Evolutionary conservation across 2,329 filamentous ascomycete species (phyloP).

Genomic region (Dissoconium aciculare): DNA sequence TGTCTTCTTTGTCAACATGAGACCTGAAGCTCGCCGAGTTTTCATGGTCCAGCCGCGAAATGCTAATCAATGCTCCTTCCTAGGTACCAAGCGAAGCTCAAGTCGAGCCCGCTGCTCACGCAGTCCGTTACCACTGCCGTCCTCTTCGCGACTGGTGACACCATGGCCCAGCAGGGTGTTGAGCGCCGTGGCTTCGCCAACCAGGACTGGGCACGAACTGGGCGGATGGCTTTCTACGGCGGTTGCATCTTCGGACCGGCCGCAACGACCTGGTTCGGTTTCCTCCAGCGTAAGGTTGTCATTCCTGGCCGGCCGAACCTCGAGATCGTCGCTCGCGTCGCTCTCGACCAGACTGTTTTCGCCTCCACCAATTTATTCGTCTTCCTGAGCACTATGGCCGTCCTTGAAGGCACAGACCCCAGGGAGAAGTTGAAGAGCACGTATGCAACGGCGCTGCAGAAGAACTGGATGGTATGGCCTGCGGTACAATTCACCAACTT

Average conservation of each 20-base stretch:
- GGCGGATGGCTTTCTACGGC: conserved; percentile 67
- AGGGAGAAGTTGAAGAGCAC: conserved; percentile 56
- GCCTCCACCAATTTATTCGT: conserved; percentile 67
- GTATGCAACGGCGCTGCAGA: conserved; percentile 56
- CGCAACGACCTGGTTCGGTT: conserved; percentile 72
- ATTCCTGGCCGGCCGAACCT: conserved; percentile 47
- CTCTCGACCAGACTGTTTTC: conserved; percentile 67
- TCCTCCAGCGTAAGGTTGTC: conserved; percentile 56
- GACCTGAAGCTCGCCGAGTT: conserved; percentile 9
- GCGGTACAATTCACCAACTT: conserved; percentile 76
- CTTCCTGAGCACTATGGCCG: conserved; percentile 72
- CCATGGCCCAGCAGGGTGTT: conserved; percentile 78
- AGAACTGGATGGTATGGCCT: conserved; percentile 85
- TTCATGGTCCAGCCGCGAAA: background rate
- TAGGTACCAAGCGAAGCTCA: conserved; percentile 76
- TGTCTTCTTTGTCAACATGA: conserved; percentile 5
- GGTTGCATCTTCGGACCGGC: conserved; percentile 73
- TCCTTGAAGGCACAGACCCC: conserved; percentile 33
- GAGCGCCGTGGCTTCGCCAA: conserved; percentile 64
- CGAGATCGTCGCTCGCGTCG: conserved; percentile 65
- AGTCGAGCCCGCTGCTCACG: conserved; percentile 70
- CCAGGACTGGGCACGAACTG: conserved; percentile 56
- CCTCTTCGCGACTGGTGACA: conserved; percentile 83
- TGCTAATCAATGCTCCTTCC: background rate
- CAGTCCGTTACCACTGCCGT: conserved; percentile 82